Conservation (phyloP, 2,329 filamentous ascomycete genomes). For the Periconia digitata region DNA sequence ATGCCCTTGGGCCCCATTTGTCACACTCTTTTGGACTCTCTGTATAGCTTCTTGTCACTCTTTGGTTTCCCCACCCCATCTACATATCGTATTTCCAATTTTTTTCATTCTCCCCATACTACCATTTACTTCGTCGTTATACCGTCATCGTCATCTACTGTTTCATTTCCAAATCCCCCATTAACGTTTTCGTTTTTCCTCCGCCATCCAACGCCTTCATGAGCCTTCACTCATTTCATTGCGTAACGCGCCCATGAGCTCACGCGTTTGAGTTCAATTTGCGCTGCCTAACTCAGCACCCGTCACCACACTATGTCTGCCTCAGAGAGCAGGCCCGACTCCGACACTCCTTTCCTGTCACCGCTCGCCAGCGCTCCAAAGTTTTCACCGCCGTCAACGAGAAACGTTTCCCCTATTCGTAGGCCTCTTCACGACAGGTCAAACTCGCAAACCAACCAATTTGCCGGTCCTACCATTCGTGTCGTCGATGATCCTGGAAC, state of each 20-base stretch:
- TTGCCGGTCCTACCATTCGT: conserved; percentile 43
- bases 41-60: conserved; percentile 40
- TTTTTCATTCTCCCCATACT: no score
- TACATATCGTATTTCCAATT: conserved; percentile 18
- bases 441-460: conserved; percentile 40
- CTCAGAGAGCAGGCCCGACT: conserved; percentile 24
- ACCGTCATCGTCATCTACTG: conserved; percentile 10
- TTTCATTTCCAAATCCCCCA: conserved; percentile 20
- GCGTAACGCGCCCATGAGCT: conserved; percentile 22
- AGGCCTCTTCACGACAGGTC: conserved; percentile 43
- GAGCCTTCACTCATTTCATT: conserved; percentile 25
- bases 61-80: conserved; percentile 30
- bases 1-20: conserved; percentile 38
- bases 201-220: conserved; percentile 29
- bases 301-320: conserved; percentile 34
- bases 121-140: no score
- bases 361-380: conserved; percentile 32
- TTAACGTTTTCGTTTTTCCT: not conserved
- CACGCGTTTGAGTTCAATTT: conserved; percentile 23
- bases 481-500: conserved; percentile 41
- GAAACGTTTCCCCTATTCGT: conserved; percentile 35
- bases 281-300: conserved; percentile 3
- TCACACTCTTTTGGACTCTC: conserved; percentile 38
- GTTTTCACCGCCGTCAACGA: conserved; percentile 32
- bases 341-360: conserved; percentile 24